A percentile compares a stretch with the other conserved stretches of the same genome.
phyloP scores from a whole-genome alignment of 2,329 filamentous ascomycete species.

The Alternaria consortialis region DNA sequence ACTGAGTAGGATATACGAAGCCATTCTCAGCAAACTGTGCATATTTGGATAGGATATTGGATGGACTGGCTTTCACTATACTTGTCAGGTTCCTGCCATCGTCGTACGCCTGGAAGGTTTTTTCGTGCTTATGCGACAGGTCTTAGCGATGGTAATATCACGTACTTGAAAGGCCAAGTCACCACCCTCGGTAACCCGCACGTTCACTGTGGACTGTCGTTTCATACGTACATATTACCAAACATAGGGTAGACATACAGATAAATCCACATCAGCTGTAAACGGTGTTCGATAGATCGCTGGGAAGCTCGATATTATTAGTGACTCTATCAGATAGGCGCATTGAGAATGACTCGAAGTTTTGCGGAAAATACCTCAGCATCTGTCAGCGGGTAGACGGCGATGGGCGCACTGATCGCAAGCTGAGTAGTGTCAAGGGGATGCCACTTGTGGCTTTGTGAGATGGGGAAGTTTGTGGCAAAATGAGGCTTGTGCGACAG shows the following conservation, averaged over 20 bases:
- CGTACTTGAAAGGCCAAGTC: background rate
- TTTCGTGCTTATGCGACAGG: background rate
- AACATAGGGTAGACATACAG: conserved; percentile 9
- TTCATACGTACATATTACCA: conserved; percentile 1
- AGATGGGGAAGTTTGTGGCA: conserved; percentile 1
- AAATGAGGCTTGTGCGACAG: conserved; percentile 12
- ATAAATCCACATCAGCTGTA: too few relatives aligned
- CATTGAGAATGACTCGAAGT: background rate
- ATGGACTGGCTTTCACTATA: background rate
- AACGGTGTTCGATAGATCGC: background rate
- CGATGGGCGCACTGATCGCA: background rate
- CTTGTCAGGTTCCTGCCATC: background rate
- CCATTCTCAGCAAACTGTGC: background rate
- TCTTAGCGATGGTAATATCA: background rate
- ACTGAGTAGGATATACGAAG: background rate
- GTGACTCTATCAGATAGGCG: background rate
- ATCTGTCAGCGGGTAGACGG: background rate
- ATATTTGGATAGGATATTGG: background rate
- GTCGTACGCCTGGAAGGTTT: background rate
- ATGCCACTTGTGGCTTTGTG: background rate
- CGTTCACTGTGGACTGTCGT: background rate
- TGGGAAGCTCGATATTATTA: background rate
- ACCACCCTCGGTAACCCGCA: background rate
- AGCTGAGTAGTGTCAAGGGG: background rate
- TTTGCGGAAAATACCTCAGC: background rate